Evolutionary conservation across 495 filamentous ascomycete species (phyloP).

Genomic region (Penicillium ochrochloron): DNA sequence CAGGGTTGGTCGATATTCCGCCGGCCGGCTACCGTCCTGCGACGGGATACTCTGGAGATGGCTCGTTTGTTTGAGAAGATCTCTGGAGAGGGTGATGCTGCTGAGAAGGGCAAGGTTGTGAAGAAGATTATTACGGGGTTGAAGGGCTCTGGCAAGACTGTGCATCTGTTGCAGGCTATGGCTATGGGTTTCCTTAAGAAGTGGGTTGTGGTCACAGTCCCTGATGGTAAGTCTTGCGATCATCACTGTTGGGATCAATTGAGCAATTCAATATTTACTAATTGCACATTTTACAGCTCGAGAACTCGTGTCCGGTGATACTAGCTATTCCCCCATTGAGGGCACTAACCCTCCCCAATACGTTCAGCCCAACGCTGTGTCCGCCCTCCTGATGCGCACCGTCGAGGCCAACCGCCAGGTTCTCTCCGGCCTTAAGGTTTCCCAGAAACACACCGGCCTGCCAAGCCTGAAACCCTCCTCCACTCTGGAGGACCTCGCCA

Average conservation of each 20-base stretch:
- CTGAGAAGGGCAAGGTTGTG: slow-evolving; percentile 58
- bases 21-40: slow-evolving; percentile 73
- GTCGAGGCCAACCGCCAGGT: slow-evolving; percentile 71
- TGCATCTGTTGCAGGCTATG: slow-evolving; percentile 83
- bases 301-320: slow-evolving; percentile 77
- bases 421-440: slow-evolving; percentile 61
- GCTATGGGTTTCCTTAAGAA: slow-evolving; percentile 78
- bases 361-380: slow-evolving; percentile 75
- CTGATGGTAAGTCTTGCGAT: slow-evolving; percentile 71
- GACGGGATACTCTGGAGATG: slow-evolving; percentile 74
- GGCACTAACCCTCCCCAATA: slow-evolving; percentile 63
- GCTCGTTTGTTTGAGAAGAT: slow-evolving; percentile 62
- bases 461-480: slow-evolving; percentile 62
- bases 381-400: slow-evolving; percentile 72
- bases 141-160: slow-evolving; percentile 79
- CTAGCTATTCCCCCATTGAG: slow-evolving; percentile 75
- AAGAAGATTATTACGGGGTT: slow-evolving; percentile 74
- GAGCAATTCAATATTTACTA: slow-evolving; percentile 13
- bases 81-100: slow-evolving; percentile 42
- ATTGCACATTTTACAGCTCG: slow-evolving; percentile 58
- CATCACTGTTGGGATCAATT: slow-evolving; percentile 4
- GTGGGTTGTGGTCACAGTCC: slow-evolving; percentile 88
- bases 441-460: slow-evolving; percentile 60
- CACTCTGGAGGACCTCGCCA: slow-evolving; percentile 69
- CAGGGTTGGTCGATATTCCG: slow-evolving; percentile 90